A percentile compares a stretch with the other conserved stretches of the same genome.
These are phyloP conservation scores for Thinopyrum elongatum DNA, from an alignment of 176 grass and related monocot genomes.

Conservation along the genomic window DNA sequence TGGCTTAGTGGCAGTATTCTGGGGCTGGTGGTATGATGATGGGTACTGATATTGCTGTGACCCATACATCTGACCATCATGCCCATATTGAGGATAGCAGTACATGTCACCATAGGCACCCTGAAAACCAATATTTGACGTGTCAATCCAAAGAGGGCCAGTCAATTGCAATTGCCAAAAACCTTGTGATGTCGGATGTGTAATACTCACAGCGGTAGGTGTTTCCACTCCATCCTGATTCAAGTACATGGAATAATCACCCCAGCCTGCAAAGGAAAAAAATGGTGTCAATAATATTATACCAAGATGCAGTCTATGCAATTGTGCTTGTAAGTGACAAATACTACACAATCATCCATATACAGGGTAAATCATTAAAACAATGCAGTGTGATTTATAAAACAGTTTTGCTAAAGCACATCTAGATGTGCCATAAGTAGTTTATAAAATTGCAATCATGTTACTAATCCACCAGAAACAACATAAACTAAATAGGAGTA, in stretches of 20 bases:
- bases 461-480: neutral
- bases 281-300: neutral
- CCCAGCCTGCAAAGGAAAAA: conserved; percentile 40
- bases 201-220: conserved; percentile 42
- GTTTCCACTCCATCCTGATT: conserved; percentile 43
- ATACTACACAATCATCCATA: neutral
- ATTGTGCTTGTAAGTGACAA: neutral
- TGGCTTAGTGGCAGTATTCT: conserved; percentile 33
- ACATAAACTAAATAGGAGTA: neutral
- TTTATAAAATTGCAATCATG: neutral
- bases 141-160: neutral
- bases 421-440: too few relatives aligned
- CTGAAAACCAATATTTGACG: conserved; percentile 28
- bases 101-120: conserved; percentile 75
- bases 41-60: conserved; percentile 57
- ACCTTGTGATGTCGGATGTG: neutral
- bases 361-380: neutral
- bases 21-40: conserved; percentile 45
- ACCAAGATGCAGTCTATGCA: neutral
- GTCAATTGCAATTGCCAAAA: neutral
- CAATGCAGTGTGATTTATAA: too few relatives aligned
- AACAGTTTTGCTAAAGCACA: too few relatives aligned
- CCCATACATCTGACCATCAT: conserved; percentile 65
- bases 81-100: conserved; percentile 63
- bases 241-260: conserved; percentile 39